Evolutionary conservation across 169 alveolate species (phyloP).

Genomic region (Eimeria sp.): DNA sequence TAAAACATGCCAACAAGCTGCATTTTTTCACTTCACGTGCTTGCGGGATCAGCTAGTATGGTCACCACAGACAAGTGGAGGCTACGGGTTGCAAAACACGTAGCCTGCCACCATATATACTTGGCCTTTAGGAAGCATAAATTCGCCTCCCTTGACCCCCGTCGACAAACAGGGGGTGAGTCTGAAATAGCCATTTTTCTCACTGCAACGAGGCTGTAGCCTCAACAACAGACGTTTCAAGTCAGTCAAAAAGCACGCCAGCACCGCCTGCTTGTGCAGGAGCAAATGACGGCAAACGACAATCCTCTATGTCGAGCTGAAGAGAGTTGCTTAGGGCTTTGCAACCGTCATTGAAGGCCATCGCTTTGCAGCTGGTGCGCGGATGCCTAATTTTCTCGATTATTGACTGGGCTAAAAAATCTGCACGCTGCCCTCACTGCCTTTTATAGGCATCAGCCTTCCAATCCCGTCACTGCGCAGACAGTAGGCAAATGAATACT

Average conservation of each 20-base stretch:
- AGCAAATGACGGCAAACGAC: not conserved
- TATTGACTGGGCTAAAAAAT: not conserved
- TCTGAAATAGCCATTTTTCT: not conserved
- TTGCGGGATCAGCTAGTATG: conserved; percentile 28
- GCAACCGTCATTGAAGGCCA: not conserved
- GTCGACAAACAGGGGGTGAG: not conserved
- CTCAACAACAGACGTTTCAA: not conserved
- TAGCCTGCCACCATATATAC: not conserved
- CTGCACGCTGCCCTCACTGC: not conserved
- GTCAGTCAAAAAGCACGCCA: not conserved
- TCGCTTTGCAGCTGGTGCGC: not conserved
- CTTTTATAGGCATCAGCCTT: not conserved
- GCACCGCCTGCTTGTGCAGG: not conserved
- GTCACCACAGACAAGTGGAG: not conserved
- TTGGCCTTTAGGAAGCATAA: not conserved
- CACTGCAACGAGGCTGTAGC: not conserved
- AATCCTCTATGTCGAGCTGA: not conserved
- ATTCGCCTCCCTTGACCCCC: not conserved
- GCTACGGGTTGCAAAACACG: not conserved
- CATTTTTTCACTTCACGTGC: not conserved
- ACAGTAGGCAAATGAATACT: not conserved
- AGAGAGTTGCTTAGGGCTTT: not conserved
- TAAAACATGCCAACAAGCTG: not conserved
- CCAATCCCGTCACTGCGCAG: not conserved
- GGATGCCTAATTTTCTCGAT: not conserved